Evolutionary conservation across 768 basidiomycete genomes (phyloP).

Genomic region (Boletus tylopilopsis): DNA sequence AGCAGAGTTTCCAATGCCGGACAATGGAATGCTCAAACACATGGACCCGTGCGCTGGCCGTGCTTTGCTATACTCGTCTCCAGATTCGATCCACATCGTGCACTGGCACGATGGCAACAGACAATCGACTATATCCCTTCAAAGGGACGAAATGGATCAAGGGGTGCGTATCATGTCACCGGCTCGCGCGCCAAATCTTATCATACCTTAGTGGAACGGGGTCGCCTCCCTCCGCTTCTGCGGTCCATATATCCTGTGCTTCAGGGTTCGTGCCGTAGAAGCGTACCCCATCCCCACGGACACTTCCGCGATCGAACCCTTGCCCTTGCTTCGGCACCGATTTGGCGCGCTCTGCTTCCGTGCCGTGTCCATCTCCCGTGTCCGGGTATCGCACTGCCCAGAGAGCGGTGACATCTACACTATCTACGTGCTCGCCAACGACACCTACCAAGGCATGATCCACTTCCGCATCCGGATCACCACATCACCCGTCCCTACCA

Average conservation of each 20-base stretch:
- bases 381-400: constrained; percentile 25
- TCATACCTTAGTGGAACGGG: constrained; percentile 34
- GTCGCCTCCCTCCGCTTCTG: constrained; percentile 44
- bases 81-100: constrained; percentile 34
- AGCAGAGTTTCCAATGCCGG: constrained; percentile 15
- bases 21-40: constrained; percentile 28
- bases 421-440: constrained; percentile 41
- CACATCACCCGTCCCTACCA: constrained; percentile 24
- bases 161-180: constrained; percentile 23
- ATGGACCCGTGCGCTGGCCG: constrained; percentile 34
- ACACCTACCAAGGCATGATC: constrained; percentile 47
- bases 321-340: constrained; percentile 20
- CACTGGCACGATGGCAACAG: constrained; percentile 32
- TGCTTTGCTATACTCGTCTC: constrained; percentile 28
- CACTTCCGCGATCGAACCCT: constrained; percentile 1
- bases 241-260: constrained; percentile 47
- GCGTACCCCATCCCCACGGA: constrained; percentile 26
- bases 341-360: constrained; percentile 38
- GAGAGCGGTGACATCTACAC: constrained; percentile 35
- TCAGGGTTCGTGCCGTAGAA: constrained; percentile 51
- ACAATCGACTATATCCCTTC: constrained; percentile 22
- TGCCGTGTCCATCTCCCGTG: constrained; percentile 36
- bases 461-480: constrained; percentile 39
- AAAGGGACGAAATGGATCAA: constrained; percentile 28
- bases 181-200: background rate